Base-by-base conservation (phyloP, 305 asterid species). In the Rubia occidens region DNA sequence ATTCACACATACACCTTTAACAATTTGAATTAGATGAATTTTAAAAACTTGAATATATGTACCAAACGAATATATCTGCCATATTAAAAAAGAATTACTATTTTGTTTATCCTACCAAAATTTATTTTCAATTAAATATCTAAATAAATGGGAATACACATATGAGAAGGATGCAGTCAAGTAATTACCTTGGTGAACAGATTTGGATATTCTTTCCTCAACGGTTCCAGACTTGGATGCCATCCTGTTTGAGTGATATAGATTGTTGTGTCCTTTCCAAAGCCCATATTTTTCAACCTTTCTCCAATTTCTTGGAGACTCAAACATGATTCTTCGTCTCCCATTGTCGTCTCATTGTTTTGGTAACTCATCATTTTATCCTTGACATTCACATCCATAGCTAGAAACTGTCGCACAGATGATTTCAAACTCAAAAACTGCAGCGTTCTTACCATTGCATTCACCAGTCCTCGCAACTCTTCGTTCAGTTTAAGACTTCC, bases 121-220 rank as follows among this genome's bases (percentile, higher is more conserved):
- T 29, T 29, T 1, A 29, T 29, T 1, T 29, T 29, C 32, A 29
- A 29, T 29, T 29, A 29, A 29, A 29, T 29, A 0, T 29, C 32
- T 29, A 29, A 29, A 29, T 29, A 29, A 29, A 29, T 29, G 32
- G 32, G 32, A 29, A 29, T 2, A 29, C 3, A 29, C 32, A 29
- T 29, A 24, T 24, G 24, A 24, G 24, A 24, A 24, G 24, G 24
- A 29, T 29, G 32, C 3, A 29, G 32, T 29, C 32, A 29, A 2
- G 32, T 29, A 29, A 3, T 54, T 74, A 82, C 95, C 96, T 88
- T 86, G 39, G 86, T 83, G 40, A 82, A 87, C 26, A 89, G 83
- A 73, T 85, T 84, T 51, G 95, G 92, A 44, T 82, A 88, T 66
- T 66, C 29, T 39, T 83, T 67, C 69, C 89, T 83, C 58, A 91